Evolutionary conservation across 257 asterid genomes (phyloP).

Genomic region (Fraxinus cuspidata): DNA sequence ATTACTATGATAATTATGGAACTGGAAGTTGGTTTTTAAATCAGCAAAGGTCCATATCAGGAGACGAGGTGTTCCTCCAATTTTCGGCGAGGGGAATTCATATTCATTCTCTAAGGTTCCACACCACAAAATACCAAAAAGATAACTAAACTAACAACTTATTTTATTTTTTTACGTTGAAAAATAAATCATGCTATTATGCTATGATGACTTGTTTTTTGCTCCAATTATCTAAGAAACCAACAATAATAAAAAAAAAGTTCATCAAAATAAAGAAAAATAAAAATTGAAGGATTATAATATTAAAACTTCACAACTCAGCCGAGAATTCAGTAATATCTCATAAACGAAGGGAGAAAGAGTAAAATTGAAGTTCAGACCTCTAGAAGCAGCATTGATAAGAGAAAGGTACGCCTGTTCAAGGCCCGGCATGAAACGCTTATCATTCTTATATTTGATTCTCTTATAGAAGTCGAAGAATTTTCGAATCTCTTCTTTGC

Average conservation of each 20-base stretch:
- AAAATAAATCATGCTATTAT: not conserved
- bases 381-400: constrained; percentile 65
- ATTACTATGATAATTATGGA: no score
- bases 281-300: no score
- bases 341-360: constrained; percentile 4
- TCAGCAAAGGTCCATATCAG: no score
- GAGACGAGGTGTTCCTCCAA: no score
- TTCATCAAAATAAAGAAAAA: no score
- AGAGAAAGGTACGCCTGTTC: constrained; percentile 80
- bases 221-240: no score
- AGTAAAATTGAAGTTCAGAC: constrained; percentile 34
- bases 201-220: no score
- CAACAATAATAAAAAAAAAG: no score
- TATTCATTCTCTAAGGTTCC: constrained; percentile 2
- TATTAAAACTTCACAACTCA: not conserved
- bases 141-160: not conserved
- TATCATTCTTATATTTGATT: constrained; percentile 55
- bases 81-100: no score
- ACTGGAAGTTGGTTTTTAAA: no score
- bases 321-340: not conserved
- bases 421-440: constrained; percentile 43
- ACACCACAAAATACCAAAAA: not conserved
- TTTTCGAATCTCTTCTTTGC: constrained; percentile 78
- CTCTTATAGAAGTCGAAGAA: constrained; percentile 67
- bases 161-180: not conserved